A percentile compares a stretch with the other conserved stretches of the same genome.
Evolutionary conservation across 495 filamentous ascomycete genomes (phyloP).

Genomic region (Terfezia boudieri): DNA sequence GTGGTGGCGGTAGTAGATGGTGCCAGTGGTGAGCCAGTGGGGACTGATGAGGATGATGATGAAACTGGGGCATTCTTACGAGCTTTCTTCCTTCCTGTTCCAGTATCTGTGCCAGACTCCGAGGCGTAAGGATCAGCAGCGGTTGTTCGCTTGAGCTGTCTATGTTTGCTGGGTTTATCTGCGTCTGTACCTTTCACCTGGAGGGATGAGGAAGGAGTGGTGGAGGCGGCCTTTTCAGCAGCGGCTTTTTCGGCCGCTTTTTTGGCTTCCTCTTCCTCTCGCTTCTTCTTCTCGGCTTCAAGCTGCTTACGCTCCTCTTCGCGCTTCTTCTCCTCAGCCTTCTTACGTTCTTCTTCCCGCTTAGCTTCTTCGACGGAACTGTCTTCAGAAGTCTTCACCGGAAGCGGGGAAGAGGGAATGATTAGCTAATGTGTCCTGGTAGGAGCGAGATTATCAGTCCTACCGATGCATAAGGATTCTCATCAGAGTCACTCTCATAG

Average conservation of each 20-base stretch:
- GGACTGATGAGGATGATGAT: conserved; percentile 26
- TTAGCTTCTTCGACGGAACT: conserved; percentile 49
- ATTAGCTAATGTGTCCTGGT: neutral
- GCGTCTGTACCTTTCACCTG: neutral
- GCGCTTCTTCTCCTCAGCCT: conserved; percentile 19
- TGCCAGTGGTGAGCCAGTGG: conserved; percentile 31
- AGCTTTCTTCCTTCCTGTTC: conserved; percentile 51
- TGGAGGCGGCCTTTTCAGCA: conserved; percentile 27
- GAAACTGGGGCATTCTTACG: conserved; percentile 21
- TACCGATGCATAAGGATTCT: conserved; percentile 51
- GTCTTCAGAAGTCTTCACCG: conserved; percentile 26
- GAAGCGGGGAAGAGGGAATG: conserved; percentile 3
- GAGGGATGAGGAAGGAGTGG: conserved; percentile 17
- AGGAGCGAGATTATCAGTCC: conserved; percentile 2
- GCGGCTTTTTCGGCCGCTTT: conserved; percentile 21
- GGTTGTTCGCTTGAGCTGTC: conserved; percentile 52
- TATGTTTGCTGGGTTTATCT: conserved; percentile 16
- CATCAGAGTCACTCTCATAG: conserved; percentile 53
- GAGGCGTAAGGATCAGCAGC: conserved; percentile 51
- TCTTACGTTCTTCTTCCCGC: conserved; percentile 38
- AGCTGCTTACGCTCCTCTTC: conserved; percentile 7
- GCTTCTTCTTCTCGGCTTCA: conserved; percentile 15
- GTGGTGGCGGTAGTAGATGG: conserved; percentile 21
- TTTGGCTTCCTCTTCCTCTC: conserved; percentile 6
- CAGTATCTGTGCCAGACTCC: conserved; percentile 54